Evolutionary conservation across 441 rosid species (phyloP), one percentile per base, ranked within the genome.

Genomic region (Euphorbia celastroides): DNA sequence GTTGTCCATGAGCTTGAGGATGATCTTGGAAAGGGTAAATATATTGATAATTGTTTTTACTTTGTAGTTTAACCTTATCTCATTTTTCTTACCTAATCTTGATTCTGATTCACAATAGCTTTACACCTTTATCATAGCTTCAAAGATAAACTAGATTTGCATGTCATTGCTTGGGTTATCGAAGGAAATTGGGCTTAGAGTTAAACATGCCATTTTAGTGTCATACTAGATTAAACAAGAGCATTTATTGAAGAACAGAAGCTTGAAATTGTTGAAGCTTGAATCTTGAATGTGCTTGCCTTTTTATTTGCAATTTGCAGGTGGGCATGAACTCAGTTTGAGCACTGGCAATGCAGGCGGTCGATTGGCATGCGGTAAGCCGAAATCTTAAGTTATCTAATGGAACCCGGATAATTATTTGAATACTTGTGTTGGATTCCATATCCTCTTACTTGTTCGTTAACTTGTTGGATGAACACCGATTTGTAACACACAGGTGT

Each of bases 1-100:
- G 97, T 91, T 64, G 96, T 93, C 71, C 99, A 93, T 71, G 80
- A 85, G 5, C 97, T 89, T 79, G 88, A 92, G 51, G 97, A 93
- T 80, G 97, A 93, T 78, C 93, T 93, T 68, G 98, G 98, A 67
- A 90, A 80, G 82, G 97, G 97, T 92, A 69, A 74, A 16, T 32
- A 41, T 42, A 23, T 25, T 42, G 6, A 36, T 57, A 44, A 61
- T 63, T 34, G 36, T 32, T 67, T 42, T 38, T 0, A 11, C 42
- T 41, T 1, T 6, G 41, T 28, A 16, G 20, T 8, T 13, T 31
- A 30, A 41, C 16, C 36, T 27, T 60, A 52, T 12, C 44, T 65
- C 34, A 28, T 50, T 59, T 20, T 20, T 16, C 32, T 69, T 27
- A 22, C 8, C 25, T 27, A 52, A 36, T 34, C 28, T 54, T 31